Evolutionary conservation across 768 basidiomycete genomes (phyloP).

Genomic region (Porphyrellus cyaneotinctus): DNA sequence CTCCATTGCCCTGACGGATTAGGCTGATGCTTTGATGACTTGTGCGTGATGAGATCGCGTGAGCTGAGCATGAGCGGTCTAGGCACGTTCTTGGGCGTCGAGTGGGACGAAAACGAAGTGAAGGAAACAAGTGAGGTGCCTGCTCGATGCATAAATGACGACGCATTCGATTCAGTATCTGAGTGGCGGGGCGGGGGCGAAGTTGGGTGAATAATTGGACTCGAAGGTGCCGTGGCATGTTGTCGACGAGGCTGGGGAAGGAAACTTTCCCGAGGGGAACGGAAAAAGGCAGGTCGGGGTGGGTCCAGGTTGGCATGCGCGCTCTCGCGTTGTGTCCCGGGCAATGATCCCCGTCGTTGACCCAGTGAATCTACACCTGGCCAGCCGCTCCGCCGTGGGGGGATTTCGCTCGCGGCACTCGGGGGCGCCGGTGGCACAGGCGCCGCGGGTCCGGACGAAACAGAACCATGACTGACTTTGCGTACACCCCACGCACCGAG

Average conservation of each 20-base stretch:
- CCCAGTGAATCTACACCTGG: slow-evolving; percentile 1
- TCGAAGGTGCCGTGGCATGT: slow-evolving; percentile 28
- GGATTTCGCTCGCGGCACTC: slow-evolving; percentile 22
- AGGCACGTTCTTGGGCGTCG: slow-evolving; percentile 51
- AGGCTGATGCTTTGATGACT: slow-evolving; percentile 5
- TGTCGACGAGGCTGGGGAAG: slow-evolving; percentile 35
- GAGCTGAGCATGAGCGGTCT: slow-evolving; percentile 64
- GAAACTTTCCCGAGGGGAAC: slow-evolving; percentile 53
- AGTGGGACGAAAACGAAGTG: slow-evolving; percentile 34
- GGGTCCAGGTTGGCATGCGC: slow-evolving; percentile 44
- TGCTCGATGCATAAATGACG: slow-evolving; percentile 36
- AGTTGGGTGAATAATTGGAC: slow-evolving; percentile 22
- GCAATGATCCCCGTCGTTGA: slow-evolving; percentile 40
- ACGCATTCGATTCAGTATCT: slow-evolving; percentile 11
- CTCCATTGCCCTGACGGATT: slow-evolving; percentile 40
- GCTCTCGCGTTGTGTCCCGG: slow-evolving; percentile 33
- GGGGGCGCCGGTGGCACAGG: slow-evolving; percentile 15
- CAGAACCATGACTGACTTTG: slow-evolving; percentile 11
- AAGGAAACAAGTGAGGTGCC: slow-evolving; percentile 42
- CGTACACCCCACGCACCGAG: slow-evolving; percentile 29
- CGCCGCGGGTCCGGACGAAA: not conserved
- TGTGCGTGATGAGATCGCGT: slow-evolving; percentile 38
- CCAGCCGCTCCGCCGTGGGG: slow-evolving; percentile 15
- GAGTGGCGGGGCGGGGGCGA: slow-evolving; percentile 18
- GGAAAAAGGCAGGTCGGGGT: slow-evolving; percentile 54